Evolutionary conservation across 176 grass and related monocot species (phyloP).

Genomic region (Zea luxurians): DNA sequence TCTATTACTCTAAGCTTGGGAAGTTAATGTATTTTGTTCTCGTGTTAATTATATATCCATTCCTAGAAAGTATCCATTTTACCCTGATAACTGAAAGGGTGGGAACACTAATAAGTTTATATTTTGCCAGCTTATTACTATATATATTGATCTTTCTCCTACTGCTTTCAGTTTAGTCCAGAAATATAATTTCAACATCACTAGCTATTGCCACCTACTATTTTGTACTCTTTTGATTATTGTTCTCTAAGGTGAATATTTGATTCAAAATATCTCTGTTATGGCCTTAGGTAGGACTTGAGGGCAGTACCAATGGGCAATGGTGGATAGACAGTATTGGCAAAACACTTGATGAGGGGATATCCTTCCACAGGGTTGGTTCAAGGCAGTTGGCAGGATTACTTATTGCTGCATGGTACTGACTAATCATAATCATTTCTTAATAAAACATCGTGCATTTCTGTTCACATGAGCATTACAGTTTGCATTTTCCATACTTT

Average conservation of each 20-base stretch:
- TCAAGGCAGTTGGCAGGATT: constrained; percentile 96
- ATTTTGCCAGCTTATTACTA: not conserved
- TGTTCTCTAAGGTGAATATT: constrained; percentile 17
- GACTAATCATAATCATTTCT: constrained; percentile 25
- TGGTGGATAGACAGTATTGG: constrained; percentile 97
- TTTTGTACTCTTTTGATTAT: not conserved
- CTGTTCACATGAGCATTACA: constrained; percentile 19
- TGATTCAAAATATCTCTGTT: constrained; percentile 33
- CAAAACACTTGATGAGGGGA: constrained; percentile 76
- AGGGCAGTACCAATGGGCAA: constrained; percentile 87
- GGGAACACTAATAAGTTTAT: constrained; percentile 12
- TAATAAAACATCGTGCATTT: constrained; percentile 10
- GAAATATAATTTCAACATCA: not conserved
- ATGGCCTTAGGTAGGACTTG: constrained; percentile 79
- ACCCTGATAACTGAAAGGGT: constrained; percentile 5
- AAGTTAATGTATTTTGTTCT: constrained; percentile 1
- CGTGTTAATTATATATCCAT: not conserved
- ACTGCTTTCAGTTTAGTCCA: not conserved
- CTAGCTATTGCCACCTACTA: not conserved
- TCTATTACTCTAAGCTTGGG: constrained; percentile 4
- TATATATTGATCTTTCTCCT: constrained; percentile 2
- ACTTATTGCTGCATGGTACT: constrained; percentile 87
- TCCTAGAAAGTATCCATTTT: not conserved
- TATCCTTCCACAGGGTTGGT: constrained; percentile 87
- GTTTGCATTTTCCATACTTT: not conserved